Conservation (phyloP, 2,329 filamentous ascomycete genomes). For the Didymella keratinophila region DNA sequence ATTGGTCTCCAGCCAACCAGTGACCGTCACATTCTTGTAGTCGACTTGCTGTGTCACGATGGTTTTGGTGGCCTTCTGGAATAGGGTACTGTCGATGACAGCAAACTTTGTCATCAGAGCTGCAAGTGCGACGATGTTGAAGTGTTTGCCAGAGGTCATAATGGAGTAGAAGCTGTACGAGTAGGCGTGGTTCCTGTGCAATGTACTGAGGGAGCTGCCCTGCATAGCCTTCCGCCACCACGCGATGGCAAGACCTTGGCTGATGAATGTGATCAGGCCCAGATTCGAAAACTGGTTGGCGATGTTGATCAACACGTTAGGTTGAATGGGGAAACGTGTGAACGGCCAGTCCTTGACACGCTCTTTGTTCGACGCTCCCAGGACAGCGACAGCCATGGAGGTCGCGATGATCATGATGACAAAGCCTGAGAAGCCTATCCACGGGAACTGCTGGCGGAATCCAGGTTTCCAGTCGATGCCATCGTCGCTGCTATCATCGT, state of each 20-base stretch:
- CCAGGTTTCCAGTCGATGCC: slow-evolving; percentile 38
- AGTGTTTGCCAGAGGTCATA: slow-evolving; percentile 30
- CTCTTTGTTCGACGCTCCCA: slow-evolving; percentile 25
- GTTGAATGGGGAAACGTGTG: slow-evolving; percentile 28
- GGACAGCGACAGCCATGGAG: slow-evolving; percentile 28
- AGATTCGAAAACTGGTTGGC: slow-evolving; percentile 38
- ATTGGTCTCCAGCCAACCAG: slow-evolving; percentile 29
- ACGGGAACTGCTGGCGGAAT: slow-evolving; percentile 34
- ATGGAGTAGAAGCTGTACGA: slow-evolving; percentile 37
- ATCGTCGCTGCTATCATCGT: slow-evolving; percentile 11
- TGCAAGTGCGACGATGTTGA: slow-evolving; percentile 36
- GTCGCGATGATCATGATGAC: slow-evolving; percentile 31
- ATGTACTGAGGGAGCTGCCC: slow-evolving; percentile 28
- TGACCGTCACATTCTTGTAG: slow-evolving; percentile 32
- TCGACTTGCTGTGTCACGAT: slow-evolving; percentile 28
- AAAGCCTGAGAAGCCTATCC: slow-evolving; percentile 32
- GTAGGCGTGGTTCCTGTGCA: slow-evolving; percentile 36
- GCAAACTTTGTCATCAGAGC: slow-evolving; percentile 40
- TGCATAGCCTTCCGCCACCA: slow-evolving; percentile 38
- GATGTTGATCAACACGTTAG: slow-evolving; percentile 38
- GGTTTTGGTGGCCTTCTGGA: slow-evolving; percentile 34
- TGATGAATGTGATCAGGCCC: slow-evolving; percentile 32
- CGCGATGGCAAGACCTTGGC: slow-evolving; percentile 35
- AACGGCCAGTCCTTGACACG: slow-evolving; percentile 33
- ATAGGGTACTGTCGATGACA: slow-evolving; percentile 35